Base-by-base conservation (phyloP, 768 basidiomycete genomes). In the Leccinellum luteum region DNA sequence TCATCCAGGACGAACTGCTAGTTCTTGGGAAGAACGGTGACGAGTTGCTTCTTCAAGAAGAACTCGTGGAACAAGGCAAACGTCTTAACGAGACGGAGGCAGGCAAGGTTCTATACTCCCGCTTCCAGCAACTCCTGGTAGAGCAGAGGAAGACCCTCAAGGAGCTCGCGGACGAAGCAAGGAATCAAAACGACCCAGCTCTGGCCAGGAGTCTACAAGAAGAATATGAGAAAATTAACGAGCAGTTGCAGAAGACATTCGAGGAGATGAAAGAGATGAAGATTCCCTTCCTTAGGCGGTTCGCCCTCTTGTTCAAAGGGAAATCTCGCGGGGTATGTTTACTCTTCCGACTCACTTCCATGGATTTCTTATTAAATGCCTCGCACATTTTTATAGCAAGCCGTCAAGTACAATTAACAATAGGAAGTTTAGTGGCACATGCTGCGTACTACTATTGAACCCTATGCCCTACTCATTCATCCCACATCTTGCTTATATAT, bases 41-140 rank as follows among this genome's bases (percentile, higher is more conserved):
- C 0, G 50, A 57, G 12, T 28, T 65, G 0, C 60, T 66, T 13
- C 44, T 66, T 23, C 66, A 66, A 31, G 66, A 67, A 59, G 66
- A 67, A 41, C 49, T 66, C 0, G 48, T 64, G 10, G 45, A 35
- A 6, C 61, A 56, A 4, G 12, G 44, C 1, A 66, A 59, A 25
- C 57, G 41, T 34, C 49, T 69, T 1, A 64, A 66, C 21, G 66
- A 67, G 48, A 69, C 66, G 1, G 64, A 63, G 34, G 66, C 66
- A 2, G 67, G 45, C 6, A 68, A 63, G 31, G 34, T 56, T 43
- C 7, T 67, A 13, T 60, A 60, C 12, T 63, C 52, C 48, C 64
- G 55, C 5, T 38, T 54, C n/a, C 66, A 68, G 50, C 23, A 47
- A 10, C 58, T 66, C 15, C 66, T 67, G 2, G 3, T 8, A 2